phyloP scores from a whole-genome alignment of 345 rosid genomes.

The Eucalyptus camaldulensis region DNA sequence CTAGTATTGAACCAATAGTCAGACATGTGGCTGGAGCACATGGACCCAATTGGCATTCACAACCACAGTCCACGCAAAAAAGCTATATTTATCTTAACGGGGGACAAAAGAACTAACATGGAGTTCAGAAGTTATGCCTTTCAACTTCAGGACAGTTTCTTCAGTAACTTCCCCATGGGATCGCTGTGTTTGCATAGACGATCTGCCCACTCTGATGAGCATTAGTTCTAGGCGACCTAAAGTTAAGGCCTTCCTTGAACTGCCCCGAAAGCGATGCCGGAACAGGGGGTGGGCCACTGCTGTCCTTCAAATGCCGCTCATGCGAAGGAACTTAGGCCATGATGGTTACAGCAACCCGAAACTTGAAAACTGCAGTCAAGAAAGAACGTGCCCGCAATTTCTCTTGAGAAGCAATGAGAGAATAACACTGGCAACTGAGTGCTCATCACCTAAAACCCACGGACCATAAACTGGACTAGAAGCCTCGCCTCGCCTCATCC shows the following conservation, averaged over 20 bases:
- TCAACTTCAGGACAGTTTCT: slow-evolving; percentile 31
- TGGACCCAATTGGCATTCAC: neutral
- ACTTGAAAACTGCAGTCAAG: neutral
- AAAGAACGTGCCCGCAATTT: neutral
- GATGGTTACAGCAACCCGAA: neutral
- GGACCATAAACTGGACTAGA: neutral
- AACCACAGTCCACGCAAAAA: neutral
- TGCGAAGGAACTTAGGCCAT: slow-evolving; percentile 18
- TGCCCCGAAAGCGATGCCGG: neutral
- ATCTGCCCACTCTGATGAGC: neutral
- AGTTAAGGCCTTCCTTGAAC: neutral
- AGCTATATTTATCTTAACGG: neutral
- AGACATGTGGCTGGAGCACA: neutral
- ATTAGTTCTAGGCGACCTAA: neutral
- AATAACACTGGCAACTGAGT: neutral
- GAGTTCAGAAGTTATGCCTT: slow-evolving; percentile 22
- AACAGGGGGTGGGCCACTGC: neutral
- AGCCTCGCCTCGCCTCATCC: neutral
- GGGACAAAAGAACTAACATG: neutral
- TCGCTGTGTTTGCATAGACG: neutral
- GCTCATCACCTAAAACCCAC: neutral
- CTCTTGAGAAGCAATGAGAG: neutral
- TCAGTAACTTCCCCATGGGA: slow-evolving; percentile 19
- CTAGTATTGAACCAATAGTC: neutral
- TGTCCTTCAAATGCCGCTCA: slow-evolving; percentile 1